phyloP scores from a whole-genome alignment of 331 rosid species.

The Quercus phellos region DNA sequence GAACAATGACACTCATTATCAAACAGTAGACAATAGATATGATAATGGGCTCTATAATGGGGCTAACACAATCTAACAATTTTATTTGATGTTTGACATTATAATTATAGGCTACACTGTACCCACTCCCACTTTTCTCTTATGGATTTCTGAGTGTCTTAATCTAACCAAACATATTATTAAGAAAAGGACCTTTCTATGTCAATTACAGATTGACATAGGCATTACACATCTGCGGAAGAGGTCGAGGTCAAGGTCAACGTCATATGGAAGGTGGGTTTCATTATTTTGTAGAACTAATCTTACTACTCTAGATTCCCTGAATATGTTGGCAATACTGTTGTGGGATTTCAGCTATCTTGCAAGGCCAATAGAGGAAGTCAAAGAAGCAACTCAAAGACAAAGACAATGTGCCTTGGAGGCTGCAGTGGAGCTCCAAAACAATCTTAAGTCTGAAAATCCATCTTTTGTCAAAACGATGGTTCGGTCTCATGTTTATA shows the following conservation, averaged over 20 bases:
- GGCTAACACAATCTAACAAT: not conserved
- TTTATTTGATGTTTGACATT: not conserved
- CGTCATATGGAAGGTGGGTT: constrained; percentile 57
- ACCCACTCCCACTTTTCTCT: not conserved
- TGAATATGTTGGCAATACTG: constrained; percentile 15
- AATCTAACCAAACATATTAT: not conserved
- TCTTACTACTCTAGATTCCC: constrained; percentile 1
- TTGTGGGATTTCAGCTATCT: constrained; percentile 38
- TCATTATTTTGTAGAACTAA: not conserved
- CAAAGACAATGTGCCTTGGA: constrained; percentile 48
- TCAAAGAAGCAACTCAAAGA: constrained; percentile 46
- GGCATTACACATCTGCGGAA: constrained; percentile 36
- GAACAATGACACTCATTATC: not conserved
- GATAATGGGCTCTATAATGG: not conserved
- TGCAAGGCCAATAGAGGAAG: constrained; percentile 67
- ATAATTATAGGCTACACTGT: not conserved
- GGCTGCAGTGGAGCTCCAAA: constrained; percentile 52
- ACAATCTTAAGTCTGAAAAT: constrained; percentile 34
- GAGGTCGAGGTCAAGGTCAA: constrained; percentile 46
- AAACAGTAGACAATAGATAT: not conserved
- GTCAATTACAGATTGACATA: constrained; percentile 29
- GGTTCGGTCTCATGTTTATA: constrained; percentile 84
- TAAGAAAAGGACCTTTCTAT: not conserved
- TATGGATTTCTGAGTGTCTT: not conserved
- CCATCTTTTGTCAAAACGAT: constrained; percentile 64